phyloP scores from a whole-genome alignment of 164 flowering plant genomes.

The Magnolia changhungtana region DNA sequence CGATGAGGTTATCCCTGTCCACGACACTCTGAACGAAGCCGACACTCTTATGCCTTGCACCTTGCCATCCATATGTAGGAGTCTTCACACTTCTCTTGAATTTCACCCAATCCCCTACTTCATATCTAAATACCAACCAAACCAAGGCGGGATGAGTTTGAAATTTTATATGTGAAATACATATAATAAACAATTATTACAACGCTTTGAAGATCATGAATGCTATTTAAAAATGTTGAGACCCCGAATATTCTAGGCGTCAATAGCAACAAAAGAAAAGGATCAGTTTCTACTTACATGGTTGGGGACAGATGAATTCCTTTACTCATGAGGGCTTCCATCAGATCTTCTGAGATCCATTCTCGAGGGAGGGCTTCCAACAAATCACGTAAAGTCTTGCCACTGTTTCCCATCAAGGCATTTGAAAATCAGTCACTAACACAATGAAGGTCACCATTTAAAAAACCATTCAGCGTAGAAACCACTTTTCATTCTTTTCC shows the following conservation, averaged over 20 bases:
- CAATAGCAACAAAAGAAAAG: neutral
- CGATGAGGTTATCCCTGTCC: constrained; percentile 69
- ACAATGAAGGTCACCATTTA: neutral
- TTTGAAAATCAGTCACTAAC: constrained; percentile 1
- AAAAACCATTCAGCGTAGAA: too few relatives aligned
- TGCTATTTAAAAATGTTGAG: neutral
- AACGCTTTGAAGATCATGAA: neutral
- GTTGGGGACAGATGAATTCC: constrained; percentile 87
- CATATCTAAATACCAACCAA: constrained; percentile 45
- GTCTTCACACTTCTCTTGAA: constrained; percentile 66
- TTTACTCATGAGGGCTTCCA: constrained; percentile 75
- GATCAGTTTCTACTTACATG: constrained; percentile 48
- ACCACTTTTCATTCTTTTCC: too few relatives aligned
- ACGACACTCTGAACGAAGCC: constrained; percentile 86
- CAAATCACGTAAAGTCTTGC: constrained; percentile 81
- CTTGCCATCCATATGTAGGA: constrained; percentile 98
- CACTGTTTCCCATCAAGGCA: constrained; percentile 40
- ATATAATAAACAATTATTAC: neutral
- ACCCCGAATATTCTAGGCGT: neutral
- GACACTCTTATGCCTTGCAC: constrained; percentile 81
- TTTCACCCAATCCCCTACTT: constrained; percentile 95
- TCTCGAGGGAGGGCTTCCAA: constrained; percentile 94
- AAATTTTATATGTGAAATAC: neutral
- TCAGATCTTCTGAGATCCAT: constrained; percentile 97
- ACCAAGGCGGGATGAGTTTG: neutral